A percentile compares a stretch with the other conserved stretches of the same genome.
Evolutionary conservation across 2,329 filamentous ascomycete species (phyloP).

Genomic region (Ustulina deusta): DNA sequence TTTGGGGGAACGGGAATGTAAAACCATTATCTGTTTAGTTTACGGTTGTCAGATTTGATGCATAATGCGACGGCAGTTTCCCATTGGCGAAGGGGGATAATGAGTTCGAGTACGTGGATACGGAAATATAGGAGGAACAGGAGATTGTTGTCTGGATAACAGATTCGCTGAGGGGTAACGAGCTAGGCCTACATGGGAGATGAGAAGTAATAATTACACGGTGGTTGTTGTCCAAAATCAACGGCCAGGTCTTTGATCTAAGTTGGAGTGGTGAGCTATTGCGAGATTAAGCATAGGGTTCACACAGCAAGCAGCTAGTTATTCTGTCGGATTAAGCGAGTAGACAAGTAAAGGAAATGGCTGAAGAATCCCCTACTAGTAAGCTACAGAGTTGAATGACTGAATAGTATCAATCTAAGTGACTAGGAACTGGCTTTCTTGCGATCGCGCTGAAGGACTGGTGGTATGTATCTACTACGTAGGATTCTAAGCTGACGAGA

Average conservation of each 20-base stretch:
- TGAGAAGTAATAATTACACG: neutral
- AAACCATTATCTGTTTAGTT: too few species aligned
- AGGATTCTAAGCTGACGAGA: neutral
- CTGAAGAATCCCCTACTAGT: neutral
- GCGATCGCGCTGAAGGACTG: neutral
- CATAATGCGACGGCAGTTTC: too few species aligned
- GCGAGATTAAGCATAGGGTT: neutral
- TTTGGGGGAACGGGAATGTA: too few species aligned
- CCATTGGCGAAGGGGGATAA: neutral
- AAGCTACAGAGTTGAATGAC: neutral
- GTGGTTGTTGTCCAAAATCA: neutral
- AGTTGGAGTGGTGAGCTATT: neutral
- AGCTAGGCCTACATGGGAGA: neutral
- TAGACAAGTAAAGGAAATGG: neutral
- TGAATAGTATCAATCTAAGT: neutral
- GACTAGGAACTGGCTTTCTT: neutral
- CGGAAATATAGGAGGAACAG: neutral
- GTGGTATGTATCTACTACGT: neutral
- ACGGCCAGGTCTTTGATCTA: neutral
- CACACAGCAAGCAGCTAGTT: neutral
- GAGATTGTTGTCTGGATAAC: neutral
- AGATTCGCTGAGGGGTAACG: neutral
- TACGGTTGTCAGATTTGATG: too few species aligned
- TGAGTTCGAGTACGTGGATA: neutral
- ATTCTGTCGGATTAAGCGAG: neutral